Evolutionary conservation across 208 protist genomes (phyloP).

Genomic region (Acanthamoeba castellanii): DNA sequence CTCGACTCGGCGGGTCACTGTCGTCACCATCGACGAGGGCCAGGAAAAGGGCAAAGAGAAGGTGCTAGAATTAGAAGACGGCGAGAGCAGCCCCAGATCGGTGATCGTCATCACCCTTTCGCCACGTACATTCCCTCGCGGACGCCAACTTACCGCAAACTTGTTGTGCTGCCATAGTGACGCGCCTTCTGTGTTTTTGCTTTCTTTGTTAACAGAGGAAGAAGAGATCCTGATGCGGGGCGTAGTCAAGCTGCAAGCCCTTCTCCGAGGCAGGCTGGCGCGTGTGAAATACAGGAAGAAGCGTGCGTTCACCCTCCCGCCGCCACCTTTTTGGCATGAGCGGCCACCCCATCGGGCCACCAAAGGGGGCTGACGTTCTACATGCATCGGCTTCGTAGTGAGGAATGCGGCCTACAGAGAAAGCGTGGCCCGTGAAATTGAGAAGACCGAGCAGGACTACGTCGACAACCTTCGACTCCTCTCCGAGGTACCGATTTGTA

Average conservation of each 20-base stretch:
- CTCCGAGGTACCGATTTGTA: neutral
- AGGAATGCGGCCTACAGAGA: constrained; percentile 29
- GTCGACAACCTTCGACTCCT: constrained; percentile 21
- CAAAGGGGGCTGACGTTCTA: too few relatives aligned
- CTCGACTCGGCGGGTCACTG: neutral
- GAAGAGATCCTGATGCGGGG: constrained; percentile 24
- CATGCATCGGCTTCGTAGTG: neutral
- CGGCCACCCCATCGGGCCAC: too few relatives aligned
- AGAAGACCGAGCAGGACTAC: constrained; percentile 61
- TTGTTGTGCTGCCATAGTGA: neutral
- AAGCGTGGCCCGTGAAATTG: constrained; percentile 43
- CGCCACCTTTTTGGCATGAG: neutral
- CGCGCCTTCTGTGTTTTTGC: too few relatives aligned
- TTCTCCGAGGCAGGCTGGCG: neutral
- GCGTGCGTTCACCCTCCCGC: neutral
- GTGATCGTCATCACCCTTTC: neutral
- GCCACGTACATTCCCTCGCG: neutral
- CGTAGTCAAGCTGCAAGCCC: constrained; percentile 14
- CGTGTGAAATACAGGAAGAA: constrained; percentile 32
- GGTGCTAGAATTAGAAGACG: neutral
- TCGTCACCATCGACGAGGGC: neutral
- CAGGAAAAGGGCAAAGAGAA: constrained; percentile 20
- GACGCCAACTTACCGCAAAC: neutral
- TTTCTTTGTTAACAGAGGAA: neutral
- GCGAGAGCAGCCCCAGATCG: neutral